Percentiles rank a stretch among this genome's conserved stretches.
Evolutionary conservation across 31 red algal species (phyloP).

Genomic region (Bonnemaisonia californica): DNA sequence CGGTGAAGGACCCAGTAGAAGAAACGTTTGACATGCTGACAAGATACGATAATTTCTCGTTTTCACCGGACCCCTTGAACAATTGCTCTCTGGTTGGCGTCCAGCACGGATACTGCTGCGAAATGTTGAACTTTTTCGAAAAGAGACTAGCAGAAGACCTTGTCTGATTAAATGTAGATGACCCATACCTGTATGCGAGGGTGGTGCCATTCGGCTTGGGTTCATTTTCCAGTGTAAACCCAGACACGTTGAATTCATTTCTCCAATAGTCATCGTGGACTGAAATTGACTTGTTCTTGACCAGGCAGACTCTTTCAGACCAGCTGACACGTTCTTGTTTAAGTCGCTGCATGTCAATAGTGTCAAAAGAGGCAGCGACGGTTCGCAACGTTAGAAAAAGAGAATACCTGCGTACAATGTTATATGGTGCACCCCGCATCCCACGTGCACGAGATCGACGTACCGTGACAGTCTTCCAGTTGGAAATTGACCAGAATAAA

Average conservation of each 20-base stretch:
- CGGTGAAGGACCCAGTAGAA: neutral
- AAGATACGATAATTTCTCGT: neutral
- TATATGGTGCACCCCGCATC: no score
- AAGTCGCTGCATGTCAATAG: no score
- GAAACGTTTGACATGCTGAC: neutral
- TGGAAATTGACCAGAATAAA: neutral
- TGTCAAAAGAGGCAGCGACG: no score
- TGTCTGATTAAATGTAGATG: neutral
- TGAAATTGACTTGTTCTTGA: neutral
- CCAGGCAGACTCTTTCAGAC: neutral
- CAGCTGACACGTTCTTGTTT: neutral
- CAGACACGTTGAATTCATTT: neutral
- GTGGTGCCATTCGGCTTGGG: neutral
- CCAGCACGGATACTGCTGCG: neutral
- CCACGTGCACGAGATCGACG: no score
- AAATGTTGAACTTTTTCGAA: neutral
- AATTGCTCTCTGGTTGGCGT: neutral
- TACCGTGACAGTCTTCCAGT: neutral
- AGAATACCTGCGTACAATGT: no score
- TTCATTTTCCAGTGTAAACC: neutral
- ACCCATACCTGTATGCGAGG: neutral
- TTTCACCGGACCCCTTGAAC: neutral
- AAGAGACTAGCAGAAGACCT: neutral
- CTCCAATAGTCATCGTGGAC: neutral
- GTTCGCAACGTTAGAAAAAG: no score